Base-by-base conservation (phyloP, 1,139 yeast genomes). In the Suhomyces guaymorum region DNA sequence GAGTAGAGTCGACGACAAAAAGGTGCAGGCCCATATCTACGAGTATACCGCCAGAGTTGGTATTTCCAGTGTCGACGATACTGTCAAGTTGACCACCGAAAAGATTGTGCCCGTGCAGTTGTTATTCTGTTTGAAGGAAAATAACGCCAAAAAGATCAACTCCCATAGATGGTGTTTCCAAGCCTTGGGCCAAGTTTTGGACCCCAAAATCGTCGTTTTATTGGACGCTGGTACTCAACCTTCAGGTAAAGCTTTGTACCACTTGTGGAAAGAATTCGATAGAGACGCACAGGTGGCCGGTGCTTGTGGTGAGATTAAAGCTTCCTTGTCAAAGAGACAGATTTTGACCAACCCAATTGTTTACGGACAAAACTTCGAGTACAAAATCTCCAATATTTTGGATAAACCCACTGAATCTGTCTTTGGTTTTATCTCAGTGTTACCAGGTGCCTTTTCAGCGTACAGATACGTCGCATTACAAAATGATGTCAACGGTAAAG, bases 141-240 rank as follows among this genome's bases (percentile, higher is more conserved):
- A 61, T 31, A 70, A 70, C 45, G 73, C 75, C 12, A 70, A 70
- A 43, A 70, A 70, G 48, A 70, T 70, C 47, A 70, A 70, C 44
- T 67, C 74, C 24, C 76, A 70, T 48, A 58, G 76, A 49, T 70
- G 76, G 76, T 70, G 75, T 52, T 69, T 70, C 55, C 74, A 70
- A 50, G 75, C 75, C 11, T 55, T 70, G 32, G 68, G 73, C 22
- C 69, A 65, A 46, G 68, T 68, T 6, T 57, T 70, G 36, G 66
- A 70, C 35, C 76, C 76, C 2, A 63, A 61, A 29, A 55, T 67
- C 24, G 74, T 70, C 5, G 58, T 70, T 6, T 58, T 70, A 29
- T 56, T 70, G 29, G 76, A 70, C 54, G 72, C 73, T 24, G 76
- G 76, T 41, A 70, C 76, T 20, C 75, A 70, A 43, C 76, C 76